Base-by-base conservation (phyloP, 352 stramenopile genomes). In the Phytophthora podocarpi region DNA sequence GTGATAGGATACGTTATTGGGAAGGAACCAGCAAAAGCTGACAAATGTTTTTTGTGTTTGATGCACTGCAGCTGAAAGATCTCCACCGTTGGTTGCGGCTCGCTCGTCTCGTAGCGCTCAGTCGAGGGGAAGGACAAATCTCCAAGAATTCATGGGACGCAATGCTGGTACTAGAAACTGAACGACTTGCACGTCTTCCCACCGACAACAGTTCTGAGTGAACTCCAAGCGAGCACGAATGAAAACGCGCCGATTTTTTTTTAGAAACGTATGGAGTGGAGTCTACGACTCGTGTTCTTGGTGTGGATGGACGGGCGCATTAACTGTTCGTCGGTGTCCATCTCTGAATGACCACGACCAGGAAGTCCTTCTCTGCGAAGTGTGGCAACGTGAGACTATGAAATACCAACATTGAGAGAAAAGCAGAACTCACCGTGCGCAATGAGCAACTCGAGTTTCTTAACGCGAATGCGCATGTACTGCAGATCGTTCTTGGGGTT, bases 401-500 rank as follows among this genome's bases (percentile, higher is more conserved):
- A 16, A 13, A 13, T 0, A 27, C 3, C 16, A 36, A 27, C 42
- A 24, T 11, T 27, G 13, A 20, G 4, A 18, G 9, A 60, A 36
- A 28, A 41, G 3, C 8, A 40, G 34, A 7, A 56, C 82, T 30
- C 48, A 97, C 88, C 89, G 39, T 97, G 92, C 9, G 95, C 95
- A 20, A 98, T 90, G 41, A 98, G 75, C 11, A 98, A 67, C 71
- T 98, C 94, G 46, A 98, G 82, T 63, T 90, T 93, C 66, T 96
- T 96, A 28, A 97, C 82, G 43, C 95, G 89, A 32, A 98, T 93
- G 45, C 94, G 83, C 67, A 98, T 87, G 68, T 97, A 98, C 59
- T 96, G 21, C 32, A 98, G 72, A 67, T 98, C 90, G 64, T 98
- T 97, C 72, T 97, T 97, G 11, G 95, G 94, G 67, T 98, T 97